Evolutionary conservation across 2,329 filamentous ascomycete genomes (phyloP), one percentile per base, ranked within the genome.

Genomic region (Fusarium acutatum): DNA sequence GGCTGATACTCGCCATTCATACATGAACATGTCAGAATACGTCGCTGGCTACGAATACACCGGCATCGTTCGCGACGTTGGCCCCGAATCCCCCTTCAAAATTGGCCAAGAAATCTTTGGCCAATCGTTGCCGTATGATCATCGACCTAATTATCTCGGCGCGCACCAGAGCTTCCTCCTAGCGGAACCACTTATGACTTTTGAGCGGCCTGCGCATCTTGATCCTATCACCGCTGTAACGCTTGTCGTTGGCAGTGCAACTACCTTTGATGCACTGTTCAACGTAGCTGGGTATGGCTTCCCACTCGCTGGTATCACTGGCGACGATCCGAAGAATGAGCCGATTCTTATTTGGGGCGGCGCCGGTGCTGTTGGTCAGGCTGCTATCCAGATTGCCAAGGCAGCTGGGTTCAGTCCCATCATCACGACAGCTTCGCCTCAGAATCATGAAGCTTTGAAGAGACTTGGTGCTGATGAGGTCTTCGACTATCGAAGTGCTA

Each of bases 141-240:
- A 28, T 1, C 69, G 71, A 2, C 71, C 71, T 0, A 44, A 63
- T 8, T 28, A 72, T 2, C 47, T 73, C 6, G 72, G 72, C 2
- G 67, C 72, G 0, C 72, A 75, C n/a, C 72, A 75, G 7, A 62
- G 57, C 3, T 60, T 50, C 18, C 58, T 75, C 1, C n/a, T 75
- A 3, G 69, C 72, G 1, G 72, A 75, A 3, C 17, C 38, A 0
- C 44, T 69, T 2, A 64, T 64, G 58, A 24, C 64, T 8, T 69
- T 64, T 15, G 17, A 30, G 10, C 24, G 66, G 3, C 64, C 64
- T 8, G 15, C 10, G 5, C 50, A 69, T 28, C 64, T 68, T 9
- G 47, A 63, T 12, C 64, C 64, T 1, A 13, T 63, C 8, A 69
- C 57, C 5, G 65, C 65, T 4, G 58, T 46, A 0, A 64, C 66